These are phyloP conservation scores for Botrytis sinoallii DNA, from an alignment of 2,329 filamentous ascomycete species.

Conservation along the genomic window DNA sequence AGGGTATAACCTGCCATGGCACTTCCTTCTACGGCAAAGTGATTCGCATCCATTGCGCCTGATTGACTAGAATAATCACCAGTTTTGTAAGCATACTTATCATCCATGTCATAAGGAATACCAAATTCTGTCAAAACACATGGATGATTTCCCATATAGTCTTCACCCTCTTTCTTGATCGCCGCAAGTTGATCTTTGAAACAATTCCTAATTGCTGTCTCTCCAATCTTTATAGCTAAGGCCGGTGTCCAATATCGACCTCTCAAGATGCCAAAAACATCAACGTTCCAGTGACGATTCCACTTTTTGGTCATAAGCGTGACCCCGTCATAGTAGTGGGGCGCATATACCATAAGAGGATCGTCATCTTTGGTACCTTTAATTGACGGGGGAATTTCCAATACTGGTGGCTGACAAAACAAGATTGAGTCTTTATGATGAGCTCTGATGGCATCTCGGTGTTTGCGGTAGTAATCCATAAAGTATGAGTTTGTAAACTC, in stretches of 20 bases:
- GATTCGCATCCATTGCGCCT: slow-evolving; percentile 91
- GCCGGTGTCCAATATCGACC: slow-evolving; percentile 85
- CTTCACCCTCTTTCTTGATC: slow-evolving; percentile 80
- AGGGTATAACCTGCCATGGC: slow-evolving; percentile 80
- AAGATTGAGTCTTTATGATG: slow-evolving; percentile 80
- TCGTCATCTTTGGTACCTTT: slow-evolving; percentile 89
- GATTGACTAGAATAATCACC: slow-evolving; percentile 93
- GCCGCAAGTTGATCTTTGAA: slow-evolving; percentile 82
- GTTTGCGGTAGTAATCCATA: slow-evolving; percentile 78
- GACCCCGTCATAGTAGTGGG: slow-evolving; percentile 95
- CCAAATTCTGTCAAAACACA: slow-evolving; percentile 93
- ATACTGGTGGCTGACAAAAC: slow-evolving; percentile 85
- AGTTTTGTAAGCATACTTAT: slow-evolving; percentile 91
- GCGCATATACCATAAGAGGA: slow-evolving; percentile 83
- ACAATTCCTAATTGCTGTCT: slow-evolving; percentile 91
- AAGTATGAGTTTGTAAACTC: slow-evolving; percentile 90
- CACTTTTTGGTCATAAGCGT: slow-evolving; percentile 98
- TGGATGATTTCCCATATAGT: slow-evolving; percentile 84
- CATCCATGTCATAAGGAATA: slow-evolving; percentile 98
- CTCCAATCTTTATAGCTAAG: slow-evolving; percentile 88
- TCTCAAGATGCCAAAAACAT: slow-evolving; percentile 86
- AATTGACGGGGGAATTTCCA: slow-evolving; percentile 85
- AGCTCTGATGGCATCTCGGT: slow-evolving; percentile 68
- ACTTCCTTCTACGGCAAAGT: slow-evolving; percentile 85
- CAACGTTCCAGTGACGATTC: slow-evolving; percentile 96